Evolutionary conservation across 2,329 filamentous ascomycete species (phyloP), one percentile per base, ranked within the genome.

Genomic region (Sporothrix brasiliensis): DNA sequence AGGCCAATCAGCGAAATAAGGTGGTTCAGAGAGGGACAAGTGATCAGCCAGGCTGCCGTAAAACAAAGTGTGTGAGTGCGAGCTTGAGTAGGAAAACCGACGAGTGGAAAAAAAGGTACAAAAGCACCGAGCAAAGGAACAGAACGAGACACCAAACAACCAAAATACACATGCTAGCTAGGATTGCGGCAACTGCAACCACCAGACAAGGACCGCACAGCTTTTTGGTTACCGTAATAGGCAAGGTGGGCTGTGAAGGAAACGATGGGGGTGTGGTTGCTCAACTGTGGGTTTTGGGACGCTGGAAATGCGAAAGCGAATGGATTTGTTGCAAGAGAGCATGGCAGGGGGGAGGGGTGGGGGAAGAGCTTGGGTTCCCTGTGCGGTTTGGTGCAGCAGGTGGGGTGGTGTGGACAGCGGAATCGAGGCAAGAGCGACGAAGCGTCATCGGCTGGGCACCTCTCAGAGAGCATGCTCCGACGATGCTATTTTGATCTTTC

Each of bases 231-330:
- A 47, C 72, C 60, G 16, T 21, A 71, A 65, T 66, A 30, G 71
- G 71, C 47, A 72, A 68, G 68, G 72, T 71, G 72, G 72, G 69
- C 69, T 72, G 68, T 65, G 70, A 54, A 60, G 53, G 44, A 61
- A 60, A 47, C n/a, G 30, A 34, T 30, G 34, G 47, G 65, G 49
- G 50, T 24, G 65, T 24, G 27, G 47, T 14, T 63, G 49, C 47
- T 11, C 11, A 21, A 11, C n/a, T 47, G 69, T 16, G 63, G 50
- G 53, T 21, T n/a, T 54, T 53, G 67, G 67, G 61, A 50, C 34
- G 27, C 30, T 56, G 53, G 63, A 68, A 54, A 50, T 54, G 63
- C 39, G 24, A 47, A n/a, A 47, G 60, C 13, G 14, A 44, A 14
- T 24, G 47, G 58, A 44, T 39, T 47, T 66, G 27, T 9, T 56